Conservation (phyloP, 306 rosid species). For the Prunus mume region DNA sequence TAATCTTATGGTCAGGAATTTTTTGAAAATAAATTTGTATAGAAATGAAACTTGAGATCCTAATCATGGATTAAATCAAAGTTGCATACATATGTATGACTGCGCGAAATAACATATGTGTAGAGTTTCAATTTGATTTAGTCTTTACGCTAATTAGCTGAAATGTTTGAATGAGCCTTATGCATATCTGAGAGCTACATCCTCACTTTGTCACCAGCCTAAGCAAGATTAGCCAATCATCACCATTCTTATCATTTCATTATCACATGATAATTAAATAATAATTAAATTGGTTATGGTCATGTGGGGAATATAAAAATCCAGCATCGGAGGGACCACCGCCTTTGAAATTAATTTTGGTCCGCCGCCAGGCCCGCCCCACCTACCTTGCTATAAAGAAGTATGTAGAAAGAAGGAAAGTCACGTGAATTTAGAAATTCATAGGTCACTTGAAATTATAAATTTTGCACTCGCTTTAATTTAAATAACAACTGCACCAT, state of each 20-base stretch:
- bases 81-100: not conserved
- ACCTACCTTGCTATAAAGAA: not conserved
- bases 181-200: not conserved
- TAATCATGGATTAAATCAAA: not conserved
- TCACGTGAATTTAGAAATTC: not conserved
- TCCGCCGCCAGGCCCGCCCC: constrained; percentile 4
- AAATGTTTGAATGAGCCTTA: not conserved
- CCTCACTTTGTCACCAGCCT: constrained; percentile 9
- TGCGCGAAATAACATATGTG: too few relatives aligned
- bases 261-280: not conserved
- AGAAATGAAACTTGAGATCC: too few relatives aligned
- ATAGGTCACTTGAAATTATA: not conserved
- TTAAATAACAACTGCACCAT: not conserved
- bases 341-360: not conserved
- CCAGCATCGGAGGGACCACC: not conserved
- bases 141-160: not conserved
- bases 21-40: too few relatives aligned
- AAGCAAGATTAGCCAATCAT: not conserved
- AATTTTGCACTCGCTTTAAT: not conserved
- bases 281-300: not conserved
- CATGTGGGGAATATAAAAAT: not conserved
- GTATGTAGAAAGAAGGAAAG: not conserved
- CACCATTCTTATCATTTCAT: not conserved
- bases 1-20: not conserved
- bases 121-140: not conserved